phyloP scores from a whole-genome alignment of 768 basidiomycete species.

The Psilocybe cubensis region DNA sequence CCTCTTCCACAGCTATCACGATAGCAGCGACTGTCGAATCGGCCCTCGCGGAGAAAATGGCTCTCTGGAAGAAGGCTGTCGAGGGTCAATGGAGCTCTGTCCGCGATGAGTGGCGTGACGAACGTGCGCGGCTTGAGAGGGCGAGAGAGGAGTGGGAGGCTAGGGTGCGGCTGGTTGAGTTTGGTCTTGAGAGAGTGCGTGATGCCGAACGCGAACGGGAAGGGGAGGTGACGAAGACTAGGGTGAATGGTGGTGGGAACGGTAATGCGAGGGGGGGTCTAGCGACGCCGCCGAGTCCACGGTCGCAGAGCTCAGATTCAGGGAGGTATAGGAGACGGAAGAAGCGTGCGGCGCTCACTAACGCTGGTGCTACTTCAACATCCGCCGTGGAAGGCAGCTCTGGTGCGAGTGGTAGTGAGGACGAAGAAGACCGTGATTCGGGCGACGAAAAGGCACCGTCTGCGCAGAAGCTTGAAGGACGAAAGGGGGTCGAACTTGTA shows the following conservation, averaged over 20 bases:
- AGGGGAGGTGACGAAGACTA: background rate
- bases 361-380: slow-evolving; percentile 27
- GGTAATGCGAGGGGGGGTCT: slow-evolving; percentile 45
- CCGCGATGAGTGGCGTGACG: slow-evolving; percentile 81
- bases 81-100: slow-evolving; percentile 81
- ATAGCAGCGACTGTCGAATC: background rate
- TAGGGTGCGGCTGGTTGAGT: slow-evolving; percentile 55
- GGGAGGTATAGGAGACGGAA: slow-evolving; percentile 48
- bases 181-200: slow-evolving; percentile 49
- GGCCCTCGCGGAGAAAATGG: slow-evolving; percentile 54
- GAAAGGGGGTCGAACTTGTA: no score
- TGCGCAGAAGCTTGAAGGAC: slow-evolving; percentile 21
- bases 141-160: slow-evolving; percentile 44
- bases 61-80: slow-evolving; percentile 77
- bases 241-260: slow-evolving; percentile 17
- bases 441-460: slow-evolving; percentile 33
- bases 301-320: slow-evolving; percentile 65
- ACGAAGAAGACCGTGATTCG: slow-evolving; percentile 27
- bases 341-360: slow-evolving; percentile 29
- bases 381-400: no score
- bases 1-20: background rate
- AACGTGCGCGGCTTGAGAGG: slow-evolving; percentile 72
- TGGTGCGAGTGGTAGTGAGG: slow-evolving; percentile 10
- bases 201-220: slow-evolving; percentile 36
- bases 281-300: slow-evolving; percentile 78